Evolutionary conservation across 2,329 filamentous ascomycete species (phyloP).

Genomic region (Sordariomycetes sp.): DNA sequence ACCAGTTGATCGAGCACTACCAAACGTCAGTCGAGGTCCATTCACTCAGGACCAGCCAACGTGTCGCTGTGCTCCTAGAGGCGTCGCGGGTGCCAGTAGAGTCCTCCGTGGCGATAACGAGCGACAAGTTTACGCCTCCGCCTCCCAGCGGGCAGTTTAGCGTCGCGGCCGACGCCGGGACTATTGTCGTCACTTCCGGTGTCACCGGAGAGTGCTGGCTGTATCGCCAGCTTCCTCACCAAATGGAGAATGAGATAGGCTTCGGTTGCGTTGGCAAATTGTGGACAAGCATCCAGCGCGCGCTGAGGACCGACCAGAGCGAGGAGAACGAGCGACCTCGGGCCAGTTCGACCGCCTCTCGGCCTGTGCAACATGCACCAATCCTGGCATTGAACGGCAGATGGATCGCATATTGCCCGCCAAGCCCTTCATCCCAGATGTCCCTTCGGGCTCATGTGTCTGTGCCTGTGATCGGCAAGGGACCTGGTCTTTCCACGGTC

Average conservation of each 20-base stretch:
- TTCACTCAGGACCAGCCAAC: constrained; percentile 65
- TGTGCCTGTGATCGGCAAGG: constrained; percentile 41
- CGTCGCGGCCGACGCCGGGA: constrained; percentile 62
- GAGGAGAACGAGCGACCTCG: constrained; percentile 33
- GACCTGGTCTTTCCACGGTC: constrained; percentile 46
- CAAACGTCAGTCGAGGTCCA: constrained; percentile 87
- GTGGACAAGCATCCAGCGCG: constrained; percentile 76
- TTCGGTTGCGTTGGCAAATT: constrained; percentile 73
- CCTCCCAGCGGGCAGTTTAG: constrained; percentile 62
- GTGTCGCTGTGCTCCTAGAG: constrained; percentile 63
- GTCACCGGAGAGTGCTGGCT: constrained; percentile 80
- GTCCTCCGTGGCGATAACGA: constrained; percentile 40
- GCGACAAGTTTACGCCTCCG: constrained; percentile 58
- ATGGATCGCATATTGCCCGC: constrained; percentile 70
- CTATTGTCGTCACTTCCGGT: constrained; percentile 67
- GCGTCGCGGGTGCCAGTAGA: constrained; percentile 52
- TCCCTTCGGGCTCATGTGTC: constrained; percentile 57
- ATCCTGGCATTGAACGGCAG: constrained; percentile 59
- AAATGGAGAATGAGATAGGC: constrained; percentile 28
- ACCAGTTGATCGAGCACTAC: constrained; percentile 45
- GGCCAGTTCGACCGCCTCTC: constrained; percentile 22
- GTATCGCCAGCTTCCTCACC: constrained; percentile 41
- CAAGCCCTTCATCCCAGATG: constrained; percentile 59
- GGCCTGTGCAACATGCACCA: constrained; percentile 39
- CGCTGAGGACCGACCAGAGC: constrained; percentile 32